Percentiles rank a stretch among this genome's conserved stretches.
phyloP scores from a whole-genome alignment of 2,329 filamentous ascomycete genomes.

The Trichoderma sp. region DNA sequence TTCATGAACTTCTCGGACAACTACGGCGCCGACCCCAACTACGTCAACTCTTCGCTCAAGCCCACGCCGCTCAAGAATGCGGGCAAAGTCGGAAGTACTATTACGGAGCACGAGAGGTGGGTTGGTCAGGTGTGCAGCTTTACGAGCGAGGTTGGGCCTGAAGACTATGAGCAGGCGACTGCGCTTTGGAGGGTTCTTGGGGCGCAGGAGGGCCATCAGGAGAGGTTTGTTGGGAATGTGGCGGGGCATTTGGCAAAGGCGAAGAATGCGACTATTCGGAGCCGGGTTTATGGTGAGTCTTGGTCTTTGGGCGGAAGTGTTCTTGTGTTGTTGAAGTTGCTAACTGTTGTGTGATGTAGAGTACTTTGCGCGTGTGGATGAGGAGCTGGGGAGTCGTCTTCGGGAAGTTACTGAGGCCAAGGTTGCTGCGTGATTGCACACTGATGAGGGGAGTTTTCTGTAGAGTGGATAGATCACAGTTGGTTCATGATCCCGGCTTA shows the following conservation, averaged over 20 bases:
- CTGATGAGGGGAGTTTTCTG: not conserved
- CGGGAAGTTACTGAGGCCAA: constrained; percentile 13
- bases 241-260: constrained; percentile 10
- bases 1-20: constrained; percentile 34
- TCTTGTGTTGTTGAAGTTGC: not conserved
- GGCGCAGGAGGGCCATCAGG: constrained; percentile 8
- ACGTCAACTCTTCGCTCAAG: constrained; percentile 32
- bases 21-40: constrained; percentile 37
- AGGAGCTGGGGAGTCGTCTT: constrained; percentile 14
- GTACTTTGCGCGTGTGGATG: constrained; percentile 20
- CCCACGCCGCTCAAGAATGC: constrained; percentile 32
- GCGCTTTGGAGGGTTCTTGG: constrained; percentile 21
- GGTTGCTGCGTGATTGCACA: not conserved
- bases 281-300: constrained; percentile 19
- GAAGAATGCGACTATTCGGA: constrained; percentile 11
- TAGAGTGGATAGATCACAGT: not conserved
- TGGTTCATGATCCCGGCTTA: not conserved
- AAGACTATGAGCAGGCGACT: constrained; percentile 24
- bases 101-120: constrained; percentile 48
- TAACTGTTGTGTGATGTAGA: constrained; percentile 6
- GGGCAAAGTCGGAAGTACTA: constrained; percentile 30
- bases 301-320: too few species aligned
- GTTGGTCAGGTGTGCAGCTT: constrained; percentile 59
- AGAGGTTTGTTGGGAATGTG: constrained; percentile 4
- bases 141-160: constrained; percentile 33